Conservation (phyloP, 345 rosid genomes). For the Hirschfeldia incana region DNA sequence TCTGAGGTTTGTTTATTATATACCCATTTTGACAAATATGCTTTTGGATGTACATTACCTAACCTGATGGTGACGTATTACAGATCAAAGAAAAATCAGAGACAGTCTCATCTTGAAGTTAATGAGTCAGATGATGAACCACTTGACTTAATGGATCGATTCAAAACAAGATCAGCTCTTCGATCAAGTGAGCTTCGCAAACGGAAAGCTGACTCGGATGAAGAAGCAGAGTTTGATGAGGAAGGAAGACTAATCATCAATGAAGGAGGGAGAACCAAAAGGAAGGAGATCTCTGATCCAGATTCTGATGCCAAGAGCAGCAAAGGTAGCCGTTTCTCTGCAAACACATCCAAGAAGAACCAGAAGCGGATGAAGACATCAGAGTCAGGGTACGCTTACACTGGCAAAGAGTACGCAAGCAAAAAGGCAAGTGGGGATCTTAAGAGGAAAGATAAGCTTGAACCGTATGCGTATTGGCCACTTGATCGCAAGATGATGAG, state of each 20-base stretch:
- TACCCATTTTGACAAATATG: background rate
- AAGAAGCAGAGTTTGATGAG: slow-evolving; percentile 74
- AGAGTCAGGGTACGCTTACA: slow-evolving; percentile 82
- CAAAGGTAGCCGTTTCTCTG: slow-evolving; percentile 50
- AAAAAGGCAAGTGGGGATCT: slow-evolving; percentile 91
- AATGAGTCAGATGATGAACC: slow-evolving; percentile 89
- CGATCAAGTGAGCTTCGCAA: slow-evolving; percentile 57
- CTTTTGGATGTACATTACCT: background rate
- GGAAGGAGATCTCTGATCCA: slow-evolving; percentile 45
- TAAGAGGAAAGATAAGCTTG: slow-evolving; percentile 84
- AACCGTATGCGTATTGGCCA: slow-evolving; percentile 98
- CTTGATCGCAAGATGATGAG: slow-evolving; percentile 98
- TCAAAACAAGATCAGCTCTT: slow-evolving; percentile 76
- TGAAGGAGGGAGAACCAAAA: slow-evolving; percentile 57
- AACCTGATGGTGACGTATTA: background rate
- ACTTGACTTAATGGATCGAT: slow-evolving; percentile 77
- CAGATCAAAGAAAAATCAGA: slow-evolving; percentile 59
- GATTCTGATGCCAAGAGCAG: slow-evolving; percentile 66
- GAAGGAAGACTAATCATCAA: slow-evolving; percentile 74
- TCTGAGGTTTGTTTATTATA: slow-evolving; percentile 50
- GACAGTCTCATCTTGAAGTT: slow-evolving; percentile 72
- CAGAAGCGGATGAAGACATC: slow-evolving; percentile 73
- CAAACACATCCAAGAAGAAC: slow-evolving; percentile 51
- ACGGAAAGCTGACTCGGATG: slow-evolving; percentile 71
- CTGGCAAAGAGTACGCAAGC: slow-evolving; percentile 80